Conservation (phyloP, 2,329 filamentous ascomycete species). For the Monilinia polystroma region DNA sequence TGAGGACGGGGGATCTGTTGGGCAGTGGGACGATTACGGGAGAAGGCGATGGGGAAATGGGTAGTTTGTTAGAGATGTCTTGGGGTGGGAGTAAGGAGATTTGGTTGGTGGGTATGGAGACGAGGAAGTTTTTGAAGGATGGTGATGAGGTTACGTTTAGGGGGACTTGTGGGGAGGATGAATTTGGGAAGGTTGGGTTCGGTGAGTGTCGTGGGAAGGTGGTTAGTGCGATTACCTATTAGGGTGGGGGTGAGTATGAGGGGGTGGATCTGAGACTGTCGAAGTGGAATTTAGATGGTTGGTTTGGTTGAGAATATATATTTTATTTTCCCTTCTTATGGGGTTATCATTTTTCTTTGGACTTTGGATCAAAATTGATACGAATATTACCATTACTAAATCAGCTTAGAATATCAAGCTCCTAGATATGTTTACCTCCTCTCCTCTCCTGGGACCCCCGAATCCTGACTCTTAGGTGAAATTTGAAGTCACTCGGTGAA, state of each 20-base stretch:
- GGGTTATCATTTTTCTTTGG: no score
- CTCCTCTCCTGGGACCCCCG: no score
- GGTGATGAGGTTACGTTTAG: slow-evolving; percentile 68
- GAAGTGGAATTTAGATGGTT: no score
- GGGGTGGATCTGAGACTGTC: neutral
- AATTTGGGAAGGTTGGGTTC: slow-evolving; percentile 70
- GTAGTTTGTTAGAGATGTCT: slow-evolving; percentile 71
- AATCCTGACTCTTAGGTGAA: no score
- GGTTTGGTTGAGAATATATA: no score
- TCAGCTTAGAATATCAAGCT: no score
- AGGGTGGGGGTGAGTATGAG: neutral
- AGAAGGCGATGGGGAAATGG: slow-evolving; percentile 52
- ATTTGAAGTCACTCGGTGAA: no score
- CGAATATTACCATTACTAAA: no score
- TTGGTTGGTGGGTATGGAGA: slow-evolving; percentile 61
- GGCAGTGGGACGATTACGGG: slow-evolving; percentile 80
- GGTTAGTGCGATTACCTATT: slow-evolving; percentile 31
- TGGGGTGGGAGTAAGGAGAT: slow-evolving; percentile 66
- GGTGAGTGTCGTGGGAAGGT: slow-evolving; percentile 70
- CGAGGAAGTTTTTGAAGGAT: slow-evolving; percentile 70
- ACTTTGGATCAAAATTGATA: no score
- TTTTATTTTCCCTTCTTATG: no score
- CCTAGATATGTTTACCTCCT: no score
- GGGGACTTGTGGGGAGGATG: slow-evolving; percentile 61
- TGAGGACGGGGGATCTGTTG: slow-evolving; percentile 71